These are phyloP conservation scores for Hypseocharis bilobata DNA, from an alignment of 441 rosid genomes.

Conservation along the genomic window DNA sequence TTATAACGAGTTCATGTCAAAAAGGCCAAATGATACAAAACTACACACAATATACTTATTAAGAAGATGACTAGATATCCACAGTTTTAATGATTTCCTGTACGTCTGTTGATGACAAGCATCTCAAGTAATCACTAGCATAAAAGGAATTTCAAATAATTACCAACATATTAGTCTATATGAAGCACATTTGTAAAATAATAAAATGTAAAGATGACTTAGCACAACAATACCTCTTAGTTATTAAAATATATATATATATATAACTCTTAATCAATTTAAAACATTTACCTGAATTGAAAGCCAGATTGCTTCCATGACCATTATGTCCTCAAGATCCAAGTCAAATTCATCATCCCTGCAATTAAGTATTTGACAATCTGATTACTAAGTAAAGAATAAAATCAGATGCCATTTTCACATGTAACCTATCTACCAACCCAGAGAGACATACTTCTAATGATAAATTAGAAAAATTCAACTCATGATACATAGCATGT, in stretches of 20 bases:
- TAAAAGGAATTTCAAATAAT: no score
- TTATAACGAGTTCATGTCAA: no score
- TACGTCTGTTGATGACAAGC: no score
- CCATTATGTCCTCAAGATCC: constrained; percentile 93
- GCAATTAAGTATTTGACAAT: constrained; percentile 18
- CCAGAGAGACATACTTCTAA: neutral
- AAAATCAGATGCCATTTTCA: constrained; percentile 10
- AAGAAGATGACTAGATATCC: no score
- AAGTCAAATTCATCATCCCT: constrained; percentile 85
- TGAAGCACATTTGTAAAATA: no score
- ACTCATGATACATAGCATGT: neutral
- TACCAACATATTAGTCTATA: no score
- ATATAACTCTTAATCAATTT: neutral
- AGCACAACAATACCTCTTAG: neutral
- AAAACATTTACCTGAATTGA: constrained; percentile 62
- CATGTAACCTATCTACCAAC: neutral
- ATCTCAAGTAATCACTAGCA: no score
- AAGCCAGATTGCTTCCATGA: constrained; percentile 94
- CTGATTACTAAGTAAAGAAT: neutral
- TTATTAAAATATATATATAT: neutral
- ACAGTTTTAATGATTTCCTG: no score
- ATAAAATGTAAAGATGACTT: no score
- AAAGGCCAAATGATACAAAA: no score
- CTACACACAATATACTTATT: no score
- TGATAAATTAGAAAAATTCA: neutral